These are phyloP conservation scores for Talaromyces marneffei DNA, from an alignment of 2,329 filamentous ascomycete species.

Conservation along the genomic window DNA sequence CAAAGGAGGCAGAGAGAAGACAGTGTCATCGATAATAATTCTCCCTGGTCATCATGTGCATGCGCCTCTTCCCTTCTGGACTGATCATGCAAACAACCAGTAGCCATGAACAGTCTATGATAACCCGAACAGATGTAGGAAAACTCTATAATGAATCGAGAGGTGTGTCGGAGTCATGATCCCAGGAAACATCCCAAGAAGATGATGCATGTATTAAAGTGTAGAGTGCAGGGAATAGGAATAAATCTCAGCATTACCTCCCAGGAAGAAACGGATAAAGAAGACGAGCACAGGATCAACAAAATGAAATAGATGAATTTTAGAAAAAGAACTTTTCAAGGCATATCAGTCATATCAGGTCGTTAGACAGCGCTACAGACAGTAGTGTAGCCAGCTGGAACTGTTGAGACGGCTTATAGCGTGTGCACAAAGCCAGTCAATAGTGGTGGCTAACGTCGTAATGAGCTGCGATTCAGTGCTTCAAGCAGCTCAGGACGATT, in stretches of 20 bases:
- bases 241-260: constrained; percentile 1
- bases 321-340: constrained; percentile 12
- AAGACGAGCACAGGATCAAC: constrained; percentile 1
- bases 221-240: not conserved
- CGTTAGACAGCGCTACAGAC: constrained; percentile 13
- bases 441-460: constrained; percentile 44
- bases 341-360: constrained; percentile 16
- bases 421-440: not conserved
- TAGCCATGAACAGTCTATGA: not conserved
- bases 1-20: not conserved
- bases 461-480: constrained; percentile 74
- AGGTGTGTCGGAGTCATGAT: not conserved
- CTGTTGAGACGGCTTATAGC: not conserved
- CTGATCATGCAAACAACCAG: not conserved
- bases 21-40: not conserved
- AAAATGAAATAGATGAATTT: constrained; percentile 4
- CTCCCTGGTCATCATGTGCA: not conserved
- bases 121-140: not conserved
- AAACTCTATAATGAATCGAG: not conserved
- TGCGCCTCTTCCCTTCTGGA: not conserved
- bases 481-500: constrained; percentile 81
- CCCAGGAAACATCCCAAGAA: not conserved
- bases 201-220: not conserved
- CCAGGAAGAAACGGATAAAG: not conserved
- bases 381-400: constrained; percentile 13